A percentile compares a stretch with the other conserved stretches of the same genome.
These are phyloP conservation scores for Avena sativa DNA, from an alignment of 176 grass and related monocot species.

Conservation along the genomic window DNA sequence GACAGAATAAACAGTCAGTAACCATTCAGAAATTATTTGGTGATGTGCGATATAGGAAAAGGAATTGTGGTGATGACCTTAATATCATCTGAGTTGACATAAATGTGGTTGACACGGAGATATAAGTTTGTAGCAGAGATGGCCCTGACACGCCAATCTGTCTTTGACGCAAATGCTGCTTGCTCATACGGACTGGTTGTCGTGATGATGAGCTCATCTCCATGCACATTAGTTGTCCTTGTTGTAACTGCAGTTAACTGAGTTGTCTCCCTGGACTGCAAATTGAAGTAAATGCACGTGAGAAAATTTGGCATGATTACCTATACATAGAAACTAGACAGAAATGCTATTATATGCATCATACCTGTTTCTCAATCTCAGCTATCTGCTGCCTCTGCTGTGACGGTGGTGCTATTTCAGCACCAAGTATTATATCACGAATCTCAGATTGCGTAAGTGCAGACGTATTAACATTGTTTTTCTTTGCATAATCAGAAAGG, in stretches of 20 bases:
- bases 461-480: constrained; percentile 98
- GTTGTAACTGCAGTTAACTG: constrained; percentile 97
- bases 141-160: constrained; percentile 94
- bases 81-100: constrained; percentile 99
- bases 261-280: constrained; percentile 89
- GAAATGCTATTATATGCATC: neutral
- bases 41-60: constrained; percentile 10
- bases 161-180: constrained; percentile 93
- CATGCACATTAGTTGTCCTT: constrained; percentile 97
- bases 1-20: constrained; percentile 38
- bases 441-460: constrained; percentile 98
- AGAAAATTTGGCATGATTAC: constrained; percentile 18
- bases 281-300: constrained; percentile 44
- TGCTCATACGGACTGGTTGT: constrained; percentile 98
- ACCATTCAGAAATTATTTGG: neutral
- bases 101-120: constrained; percentile 98
- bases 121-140: constrained; percentile 99
- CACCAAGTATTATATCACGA: constrained; percentile 98
- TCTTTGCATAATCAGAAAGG: constrained; percentile 99
- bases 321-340: neutral
- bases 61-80: constrained; percentile 59
- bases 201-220: constrained; percentile 95
- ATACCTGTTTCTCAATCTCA: constrained; percentile 98
- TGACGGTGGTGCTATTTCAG: constrained; percentile 96
- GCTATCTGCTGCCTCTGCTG: constrained; percentile 98